phyloP scores from a whole-genome alignment of 495 filamentous ascomycete species.

The Xeromyces bisporus region DNA sequence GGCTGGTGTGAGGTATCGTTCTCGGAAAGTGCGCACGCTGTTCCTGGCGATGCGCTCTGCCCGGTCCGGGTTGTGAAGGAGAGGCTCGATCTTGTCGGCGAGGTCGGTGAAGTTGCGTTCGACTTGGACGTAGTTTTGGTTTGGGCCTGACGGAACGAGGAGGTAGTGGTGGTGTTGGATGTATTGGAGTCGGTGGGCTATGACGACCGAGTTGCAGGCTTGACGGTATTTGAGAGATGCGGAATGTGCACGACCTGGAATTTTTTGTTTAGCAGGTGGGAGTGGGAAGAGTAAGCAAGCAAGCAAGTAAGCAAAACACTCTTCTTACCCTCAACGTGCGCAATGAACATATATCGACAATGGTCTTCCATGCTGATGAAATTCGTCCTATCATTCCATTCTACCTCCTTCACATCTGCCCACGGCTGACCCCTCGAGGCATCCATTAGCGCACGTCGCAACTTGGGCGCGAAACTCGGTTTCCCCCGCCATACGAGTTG shows the following conservation, averaged over 20 bases:
- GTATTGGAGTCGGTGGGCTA: slow-evolving; percentile 28
- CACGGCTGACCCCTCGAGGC: slow-evolving; percentile 27
- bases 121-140: slow-evolving; percentile 45
- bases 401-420: slow-evolving; percentile 33
- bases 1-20: slow-evolving; percentile 43
- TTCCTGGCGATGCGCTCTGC: slow-evolving; percentile 41
- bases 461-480: slow-evolving; percentile 16
- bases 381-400: slow-evolving; percentile 29
- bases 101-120: slow-evolving; percentile 37
- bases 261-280: too few relatives aligned
- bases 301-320: too few relatives aligned
- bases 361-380: slow-evolving; percentile 37
- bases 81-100: slow-evolving; percentile 31
- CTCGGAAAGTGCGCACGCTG: slow-evolving; percentile 34
- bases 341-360: slow-evolving; percentile 41
- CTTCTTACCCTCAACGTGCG: slow-evolving; percentile 42
- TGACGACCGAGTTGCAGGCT: slow-evolving; percentile 40
- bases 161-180: slow-evolving; percentile 24
- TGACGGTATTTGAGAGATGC: slow-evolving; percentile 43
- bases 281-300: too few relatives aligned
- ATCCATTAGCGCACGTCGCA: slow-evolving; percentile 32
- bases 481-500: slow-evolving; percentile 56
- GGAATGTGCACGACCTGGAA: slow-evolving; percentile 38
- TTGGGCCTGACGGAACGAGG: slow-evolving; percentile 26
- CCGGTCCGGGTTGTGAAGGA: slow-evolving; percentile 29